A percentile compares a stretch with the other conserved stretches of the same genome.
phyloP scores from a whole-genome alignment of 176 grass and related monocot species.

The Bolboschoenus planiculmis region DNA sequence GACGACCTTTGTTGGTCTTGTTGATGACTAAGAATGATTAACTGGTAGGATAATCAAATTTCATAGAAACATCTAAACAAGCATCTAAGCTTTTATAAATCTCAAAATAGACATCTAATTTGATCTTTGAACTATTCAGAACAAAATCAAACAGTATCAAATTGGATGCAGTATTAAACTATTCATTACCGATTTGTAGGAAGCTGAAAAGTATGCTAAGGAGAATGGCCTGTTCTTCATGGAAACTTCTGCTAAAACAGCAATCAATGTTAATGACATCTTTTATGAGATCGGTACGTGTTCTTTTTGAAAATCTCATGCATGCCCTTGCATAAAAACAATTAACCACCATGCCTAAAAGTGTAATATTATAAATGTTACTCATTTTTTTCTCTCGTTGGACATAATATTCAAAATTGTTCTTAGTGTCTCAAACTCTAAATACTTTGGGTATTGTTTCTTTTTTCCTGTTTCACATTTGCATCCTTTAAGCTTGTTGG shows the following conservation, averaged over 20 bases:
- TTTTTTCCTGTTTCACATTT: not conserved
- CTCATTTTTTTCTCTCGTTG: not conserved
- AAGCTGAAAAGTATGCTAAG: constrained; percentile 70
- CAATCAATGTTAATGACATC: constrained; percentile 83
- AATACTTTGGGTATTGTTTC: not conserved
- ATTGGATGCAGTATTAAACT: not conserved
- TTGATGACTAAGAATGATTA: not conserved
- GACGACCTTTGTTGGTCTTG: not conserved
- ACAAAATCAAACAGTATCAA: not conserved
- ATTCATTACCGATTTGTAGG: constrained; percentile 33
- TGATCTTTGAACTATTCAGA: not conserved
- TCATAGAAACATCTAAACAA: not conserved
- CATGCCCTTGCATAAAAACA: not conserved
- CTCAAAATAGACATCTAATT: not conserved
- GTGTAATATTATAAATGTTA: not conserved
- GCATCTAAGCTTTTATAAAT: not conserved
- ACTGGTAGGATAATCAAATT: not conserved
- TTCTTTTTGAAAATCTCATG: constrained; percentile 17
- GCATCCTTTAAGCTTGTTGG: not conserved
- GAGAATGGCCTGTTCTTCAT: constrained; percentile 92
- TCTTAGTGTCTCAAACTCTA: not conserved
- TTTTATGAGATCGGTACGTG: constrained; percentile 88
- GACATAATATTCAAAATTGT: not conserved
- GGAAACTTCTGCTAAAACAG: constrained; percentile 93
- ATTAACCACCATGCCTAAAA: not conserved